Evolutionary conservation across 306 rosid species (phyloP).

Genomic region (Quercus agrifolia): DNA sequence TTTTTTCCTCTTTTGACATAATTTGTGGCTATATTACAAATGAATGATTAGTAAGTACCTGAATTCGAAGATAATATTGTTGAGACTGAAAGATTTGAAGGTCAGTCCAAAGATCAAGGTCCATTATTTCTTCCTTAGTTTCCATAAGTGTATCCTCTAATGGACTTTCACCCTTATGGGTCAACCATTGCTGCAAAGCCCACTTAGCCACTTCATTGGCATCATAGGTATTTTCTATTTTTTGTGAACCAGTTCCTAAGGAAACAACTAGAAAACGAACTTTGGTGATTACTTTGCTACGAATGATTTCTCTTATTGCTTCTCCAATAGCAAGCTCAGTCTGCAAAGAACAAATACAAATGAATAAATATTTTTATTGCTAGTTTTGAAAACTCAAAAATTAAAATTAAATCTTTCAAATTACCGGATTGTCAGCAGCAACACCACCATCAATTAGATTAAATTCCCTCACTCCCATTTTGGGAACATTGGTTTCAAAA

Average conservation of each 20-base stretch:
- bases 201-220: background rate
- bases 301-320: background rate
- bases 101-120: background rate
- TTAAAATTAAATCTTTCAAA: background rate
- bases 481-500: background rate
- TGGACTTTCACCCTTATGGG: background rate
- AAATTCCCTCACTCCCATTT: background rate
- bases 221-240: background rate
- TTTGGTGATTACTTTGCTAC: background rate
- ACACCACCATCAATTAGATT: background rate
- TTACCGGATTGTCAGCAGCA: background rate
- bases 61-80: conserved; percentile 42
- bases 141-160: background rate
- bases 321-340: background rate
- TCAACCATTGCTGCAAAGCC: background rate
- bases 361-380: background rate
- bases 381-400: too few relatives aligned
- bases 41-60: conserved; percentile 12
- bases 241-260: background rate
- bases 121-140: background rate
- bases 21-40: too few relatives aligned
- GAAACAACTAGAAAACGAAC: background rate
- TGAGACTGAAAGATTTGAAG: conserved; percentile 24
- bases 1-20: too few relatives aligned
- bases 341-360: background rate